Conservation (phyloP, 345 rosid species). For the Salix arbutifolia region DNA sequence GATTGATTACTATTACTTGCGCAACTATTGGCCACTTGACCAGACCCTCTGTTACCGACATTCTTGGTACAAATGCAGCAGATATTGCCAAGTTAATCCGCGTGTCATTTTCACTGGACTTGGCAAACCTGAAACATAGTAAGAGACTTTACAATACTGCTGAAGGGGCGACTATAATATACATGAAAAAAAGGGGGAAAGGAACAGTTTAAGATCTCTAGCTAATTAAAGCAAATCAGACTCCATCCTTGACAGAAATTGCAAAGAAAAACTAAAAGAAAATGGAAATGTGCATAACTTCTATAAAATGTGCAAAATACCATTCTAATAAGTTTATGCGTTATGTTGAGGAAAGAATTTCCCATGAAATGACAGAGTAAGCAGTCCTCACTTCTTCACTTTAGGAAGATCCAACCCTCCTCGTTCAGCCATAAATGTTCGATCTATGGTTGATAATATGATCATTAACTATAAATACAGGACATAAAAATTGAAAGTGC, state of each 20-base stretch:
- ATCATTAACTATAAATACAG: not conserved
- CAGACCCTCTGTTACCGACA: not conserved
- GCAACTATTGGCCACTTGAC: not conserved
- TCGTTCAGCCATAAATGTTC: not conserved
- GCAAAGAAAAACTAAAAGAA: not conserved
- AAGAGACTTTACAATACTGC: not conserved
- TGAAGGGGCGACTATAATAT: not conserved
- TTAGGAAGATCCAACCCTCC: not conserved
- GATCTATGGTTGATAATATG: not conserved
- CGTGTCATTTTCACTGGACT: constrained; percentile 54
- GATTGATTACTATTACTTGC: not conserved
- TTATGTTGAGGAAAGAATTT: not conserved
- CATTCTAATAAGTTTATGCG: not conserved
- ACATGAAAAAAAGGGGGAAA: not conserved
- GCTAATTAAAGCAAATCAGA: not conserved
- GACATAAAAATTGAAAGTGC: not conserved
- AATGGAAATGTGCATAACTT: not conserved
- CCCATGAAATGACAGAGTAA: not conserved
- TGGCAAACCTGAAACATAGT: constrained; percentile 56
- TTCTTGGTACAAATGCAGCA: constrained; percentile 54
- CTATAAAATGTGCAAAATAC: not conserved
- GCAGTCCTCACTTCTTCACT: not conserved
- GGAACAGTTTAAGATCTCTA: not conserved
- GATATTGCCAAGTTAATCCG: constrained; percentile 83
- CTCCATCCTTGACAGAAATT: not conserved